Conservation (phyloP, 495 filamentous ascomycete genomes). For the Podospora pseudopauciseta region DNA sequence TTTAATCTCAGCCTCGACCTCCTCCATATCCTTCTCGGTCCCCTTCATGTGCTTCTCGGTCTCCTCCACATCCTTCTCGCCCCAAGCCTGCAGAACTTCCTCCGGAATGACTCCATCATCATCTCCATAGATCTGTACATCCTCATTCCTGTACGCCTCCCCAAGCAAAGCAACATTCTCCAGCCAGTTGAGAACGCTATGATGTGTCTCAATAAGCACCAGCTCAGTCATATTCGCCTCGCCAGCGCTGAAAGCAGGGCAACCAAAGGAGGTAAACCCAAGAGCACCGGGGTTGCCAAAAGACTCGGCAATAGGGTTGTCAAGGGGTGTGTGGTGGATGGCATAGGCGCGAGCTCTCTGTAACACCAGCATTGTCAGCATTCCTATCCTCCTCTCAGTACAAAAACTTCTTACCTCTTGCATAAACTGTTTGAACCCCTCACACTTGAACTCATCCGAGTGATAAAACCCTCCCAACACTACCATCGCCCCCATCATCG, state of each 20-base stretch:
- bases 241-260: slow-evolving; percentile 46
- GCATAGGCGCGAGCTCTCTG: slow-evolving; percentile 60
- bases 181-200: slow-evolving; percentile 42
- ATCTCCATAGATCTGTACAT: slow-evolving; percentile 22
- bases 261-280: slow-evolving; percentile 39
- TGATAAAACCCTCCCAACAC: slow-evolving; percentile 41
- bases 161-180: slow-evolving; percentile 39
- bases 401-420: slow-evolving; percentile 38
- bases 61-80: slow-evolving; percentile 6
- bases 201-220: slow-evolving; percentile 35
- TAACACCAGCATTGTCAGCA: neutral
- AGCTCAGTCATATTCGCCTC: slow-evolving; percentile 35
- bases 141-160: slow-evolving; percentile 33
- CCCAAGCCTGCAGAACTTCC: slow-evolving; percentile 9
- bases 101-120: slow-evolving; percentile 1
- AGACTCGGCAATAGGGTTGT: slow-evolving; percentile 46
- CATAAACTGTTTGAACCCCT: slow-evolving; percentile 45
- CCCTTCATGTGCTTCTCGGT: slow-evolving; percentile 4
- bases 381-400: neutral
- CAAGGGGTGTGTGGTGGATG: slow-evolving; percentile 47
- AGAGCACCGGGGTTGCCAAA: slow-evolving; percentile 33
- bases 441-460: slow-evolving; percentile 29
- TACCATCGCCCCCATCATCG: slow-evolving; percentile 36
- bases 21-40: neutral
- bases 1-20: neutral